Evolutionary conservation across 1,284 basidiomycete genomes (phyloP).

Genomic region (Cutaneotrichosporon daszewskae): DNA sequence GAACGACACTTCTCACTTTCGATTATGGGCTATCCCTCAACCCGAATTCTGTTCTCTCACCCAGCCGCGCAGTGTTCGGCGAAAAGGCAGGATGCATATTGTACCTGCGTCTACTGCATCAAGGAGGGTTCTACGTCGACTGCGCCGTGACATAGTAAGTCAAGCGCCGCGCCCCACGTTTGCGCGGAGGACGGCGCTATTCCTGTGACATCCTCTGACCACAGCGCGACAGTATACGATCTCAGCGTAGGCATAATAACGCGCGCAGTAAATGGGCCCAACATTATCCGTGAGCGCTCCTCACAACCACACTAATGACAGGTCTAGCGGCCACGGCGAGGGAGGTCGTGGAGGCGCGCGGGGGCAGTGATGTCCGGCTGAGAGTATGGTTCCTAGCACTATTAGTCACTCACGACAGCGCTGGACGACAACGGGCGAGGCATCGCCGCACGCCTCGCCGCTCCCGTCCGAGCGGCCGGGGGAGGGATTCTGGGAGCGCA

Average conservation of each 20-base stretch:
- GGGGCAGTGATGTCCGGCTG: too few species aligned
- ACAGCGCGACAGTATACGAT: conserved; percentile 24
- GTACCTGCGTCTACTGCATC: conserved; percentile 30
- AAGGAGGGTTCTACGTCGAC: conserved; percentile 33
- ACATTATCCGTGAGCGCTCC: conserved; percentile 9
- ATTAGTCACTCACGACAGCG: conserved; percentile 6
- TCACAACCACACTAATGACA: not conserved
- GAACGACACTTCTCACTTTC: not conserved
- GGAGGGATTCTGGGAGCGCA: conserved; percentile 4
- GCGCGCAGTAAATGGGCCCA: conserved; percentile 24
- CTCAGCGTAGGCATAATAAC: conserved; percentile 22
- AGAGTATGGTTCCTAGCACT: too few species aligned
- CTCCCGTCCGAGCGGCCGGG: not conserved
- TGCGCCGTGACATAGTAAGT: conserved; percentile 28
- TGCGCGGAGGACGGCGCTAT: not conserved
- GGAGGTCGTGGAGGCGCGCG: conserved; percentile 33
- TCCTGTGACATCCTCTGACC: not conserved
- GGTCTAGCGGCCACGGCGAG: conserved; percentile 32
- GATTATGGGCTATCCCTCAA: not conserved
- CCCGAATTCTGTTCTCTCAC: not conserved
- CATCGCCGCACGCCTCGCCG: conserved; percentile 6
- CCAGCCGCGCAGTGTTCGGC: conserved; percentile 23
- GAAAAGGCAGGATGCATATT: conserved; percentile 31
- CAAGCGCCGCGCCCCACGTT: not conserved
- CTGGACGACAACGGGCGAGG: conserved; percentile 9